Percentiles rank a stretch among this genome's conserved stretches.
Conservation (phyloP, 148 eudicot species). For the Pharnaceum exiguum region DNA sequence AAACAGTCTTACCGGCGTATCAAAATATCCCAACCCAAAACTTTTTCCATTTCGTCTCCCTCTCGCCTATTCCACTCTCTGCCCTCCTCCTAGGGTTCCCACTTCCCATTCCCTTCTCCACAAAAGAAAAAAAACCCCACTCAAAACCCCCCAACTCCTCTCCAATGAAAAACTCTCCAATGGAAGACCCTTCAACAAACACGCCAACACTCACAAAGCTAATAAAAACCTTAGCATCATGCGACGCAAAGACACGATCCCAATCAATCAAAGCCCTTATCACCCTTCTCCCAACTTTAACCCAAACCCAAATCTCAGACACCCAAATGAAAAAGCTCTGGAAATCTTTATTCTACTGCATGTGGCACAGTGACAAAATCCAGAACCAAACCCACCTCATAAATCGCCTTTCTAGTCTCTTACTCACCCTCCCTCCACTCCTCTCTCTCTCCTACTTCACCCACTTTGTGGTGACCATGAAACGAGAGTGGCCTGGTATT, state of each 20-base stretch:
- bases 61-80: too few species aligned
- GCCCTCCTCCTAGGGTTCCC: too few species aligned
- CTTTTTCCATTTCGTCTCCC: too few species aligned
- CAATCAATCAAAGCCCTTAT: slow-evolving; percentile 47
- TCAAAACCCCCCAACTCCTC: too few species aligned
- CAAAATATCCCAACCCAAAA: too few species aligned
- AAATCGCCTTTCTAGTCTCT: slow-evolving; percentile 41
- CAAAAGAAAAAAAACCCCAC: too few species aligned
- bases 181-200: slow-evolving; percentile 14
- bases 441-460: slow-evolving; percentile 52
- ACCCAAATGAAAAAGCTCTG: slow-evolving; percentile 73
- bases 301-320: slow-evolving; percentile 50
- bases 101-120: too few species aligned
- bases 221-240: slow-evolving; percentile 63
- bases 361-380: slow-evolving; percentile 83
- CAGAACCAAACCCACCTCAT: slow-evolving; percentile 52
- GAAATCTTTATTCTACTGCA: slow-evolving; percentile 87
- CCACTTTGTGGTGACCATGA: slow-evolving; percentile 48
- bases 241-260: slow-evolving; percentile 47
- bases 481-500: slow-evolving; percentile 89
- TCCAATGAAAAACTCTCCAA: slow-evolving; percentile 5
- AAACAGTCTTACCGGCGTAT: too few species aligned
- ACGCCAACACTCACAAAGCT: slow-evolving; percentile 18
- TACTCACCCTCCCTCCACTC: slow-evolving; percentile 29
- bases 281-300: slow-evolving; percentile 45